A percentile compares a stretch with the other conserved stretches of the same genome.
Evolutionary conservation across 1,284 basidiomycete species (phyloP).

Genomic region (Athelia sp.): DNA sequence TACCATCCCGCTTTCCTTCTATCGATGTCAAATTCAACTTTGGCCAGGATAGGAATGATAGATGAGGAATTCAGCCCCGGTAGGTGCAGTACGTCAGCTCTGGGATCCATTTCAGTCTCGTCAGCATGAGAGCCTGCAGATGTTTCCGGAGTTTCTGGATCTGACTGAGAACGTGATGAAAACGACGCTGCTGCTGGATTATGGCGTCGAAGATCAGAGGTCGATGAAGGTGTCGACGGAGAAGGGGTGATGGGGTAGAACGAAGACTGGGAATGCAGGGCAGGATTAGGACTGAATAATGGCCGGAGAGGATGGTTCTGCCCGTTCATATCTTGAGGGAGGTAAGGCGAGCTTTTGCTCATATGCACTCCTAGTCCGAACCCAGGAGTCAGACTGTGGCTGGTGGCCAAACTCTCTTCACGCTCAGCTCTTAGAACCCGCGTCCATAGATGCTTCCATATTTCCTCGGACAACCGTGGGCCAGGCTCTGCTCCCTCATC

Average conservation of each 20-base stretch:
- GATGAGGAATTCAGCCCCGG: slow-evolving; percentile 59
- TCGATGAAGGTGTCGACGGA: slow-evolving; percentile 48
- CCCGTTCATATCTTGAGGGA: slow-evolving; percentile 32
- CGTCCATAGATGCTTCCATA: slow-evolving; percentile 79
- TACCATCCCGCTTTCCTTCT: slow-evolving; percentile 74
- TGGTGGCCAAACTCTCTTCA: slow-evolving; percentile 40
- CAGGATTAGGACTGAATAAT: slow-evolving; percentile 36
- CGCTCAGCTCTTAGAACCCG: slow-evolving; percentile 64
- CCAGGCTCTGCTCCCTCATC: slow-evolving; percentile 53
- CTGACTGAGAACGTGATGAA: slow-evolving; percentile 26
- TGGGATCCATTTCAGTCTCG: slow-evolving; percentile 16
- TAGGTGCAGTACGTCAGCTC: slow-evolving; percentile 49
- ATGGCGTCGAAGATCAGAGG: slow-evolving; percentile 38
- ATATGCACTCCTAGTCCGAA: slow-evolving; percentile 36
- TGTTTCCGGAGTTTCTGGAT: slow-evolving; percentile 54
- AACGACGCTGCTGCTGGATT: slow-evolving; percentile 41
- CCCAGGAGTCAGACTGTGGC: slow-evolving; percentile 35
- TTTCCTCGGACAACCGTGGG: slow-evolving; percentile 74
- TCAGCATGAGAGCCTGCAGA: slow-evolving; percentile 40
- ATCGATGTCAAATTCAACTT: slow-evolving; percentile 87
- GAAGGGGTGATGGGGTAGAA: slow-evolving; percentile 42
- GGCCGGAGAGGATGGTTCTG: slow-evolving; percentile 32
- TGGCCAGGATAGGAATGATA: slow-evolving; percentile 76
- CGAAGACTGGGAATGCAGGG: slow-evolving; percentile 21
- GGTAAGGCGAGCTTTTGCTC: slow-evolving; percentile 39